Conservation (phyloP, 2,329 filamentous ascomycete genomes). For the Ceratocystis alfenasii region DNA sequence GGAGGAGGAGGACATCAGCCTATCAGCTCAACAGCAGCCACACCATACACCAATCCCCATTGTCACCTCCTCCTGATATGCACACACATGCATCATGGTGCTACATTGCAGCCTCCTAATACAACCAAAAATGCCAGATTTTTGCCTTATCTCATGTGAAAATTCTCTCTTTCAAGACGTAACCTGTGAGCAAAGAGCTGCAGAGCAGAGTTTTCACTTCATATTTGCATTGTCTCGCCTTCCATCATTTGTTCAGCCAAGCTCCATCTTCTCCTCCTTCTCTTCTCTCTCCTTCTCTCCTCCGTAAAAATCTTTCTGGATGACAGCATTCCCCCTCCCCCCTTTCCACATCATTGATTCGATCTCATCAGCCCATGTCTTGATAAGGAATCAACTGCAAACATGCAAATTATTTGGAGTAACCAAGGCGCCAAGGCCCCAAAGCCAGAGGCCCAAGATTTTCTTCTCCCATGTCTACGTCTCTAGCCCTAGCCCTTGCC, state of each 20-base stretch:
- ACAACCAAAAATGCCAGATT: not conserved
- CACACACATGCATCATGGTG: not conserved
- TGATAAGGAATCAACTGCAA: not conserved
- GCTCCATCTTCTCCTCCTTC: not conserved
- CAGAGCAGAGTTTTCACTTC: conserved; percentile 8
- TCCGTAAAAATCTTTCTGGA: not conserved
- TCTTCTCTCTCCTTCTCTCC: not conserved
- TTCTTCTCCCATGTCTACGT: not conserved
- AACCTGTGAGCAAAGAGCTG: not conserved
- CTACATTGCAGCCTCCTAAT: not conserved
- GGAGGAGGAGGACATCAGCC: not conserved
- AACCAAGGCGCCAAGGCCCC: not conserved
- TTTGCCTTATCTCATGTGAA: conserved; percentile 7
- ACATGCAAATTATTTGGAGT: not conserved
- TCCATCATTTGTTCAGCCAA: not conserved
- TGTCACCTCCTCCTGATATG: not conserved
- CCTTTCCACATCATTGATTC: not conserved
- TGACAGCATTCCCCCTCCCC: not conserved
- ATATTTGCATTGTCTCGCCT: not conserved
- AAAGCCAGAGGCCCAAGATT: not conserved
- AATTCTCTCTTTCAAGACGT: not conserved
- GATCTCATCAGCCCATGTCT: not conserved
- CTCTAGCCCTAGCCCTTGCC: not conserved
- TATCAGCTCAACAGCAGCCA: not conserved
- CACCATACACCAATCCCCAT: too few relatives aligned